Percentiles rank a stretch among this genome's conserved stretches.
These are phyloP conservation scores for Cyclotella kingstonii DNA, from an alignment of 108 stramenopile species.

Conservation along the genomic window DNA sequence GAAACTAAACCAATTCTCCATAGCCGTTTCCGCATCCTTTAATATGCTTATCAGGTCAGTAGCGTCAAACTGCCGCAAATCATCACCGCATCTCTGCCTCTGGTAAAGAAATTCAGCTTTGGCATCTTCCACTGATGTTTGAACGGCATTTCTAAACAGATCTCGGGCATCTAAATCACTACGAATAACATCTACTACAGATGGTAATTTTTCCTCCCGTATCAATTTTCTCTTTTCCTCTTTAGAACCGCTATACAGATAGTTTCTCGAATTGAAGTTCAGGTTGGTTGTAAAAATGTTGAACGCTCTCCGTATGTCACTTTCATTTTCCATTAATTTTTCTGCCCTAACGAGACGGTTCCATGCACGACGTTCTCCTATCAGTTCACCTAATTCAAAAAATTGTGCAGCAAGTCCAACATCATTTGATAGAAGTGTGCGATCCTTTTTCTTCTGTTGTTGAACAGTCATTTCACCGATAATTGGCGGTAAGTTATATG, in stretches of 20 bases:
- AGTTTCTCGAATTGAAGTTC: conserved; percentile 37
- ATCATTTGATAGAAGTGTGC: conserved; percentile 19
- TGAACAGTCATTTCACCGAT: conserved; percentile 26
- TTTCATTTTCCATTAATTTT: conserved; percentile 26
- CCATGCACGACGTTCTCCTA: conserved; percentile 56
- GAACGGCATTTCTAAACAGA: conserved; percentile 69
- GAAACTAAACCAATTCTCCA: conserved; percentile 68
- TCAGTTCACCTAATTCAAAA: conserved; percentile 41
- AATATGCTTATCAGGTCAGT: conserved; percentile 35
- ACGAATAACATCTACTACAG: conserved; percentile 60
- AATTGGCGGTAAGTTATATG: conserved; percentile 32
- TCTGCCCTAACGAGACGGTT: conserved; percentile 45
- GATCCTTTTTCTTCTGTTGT: conserved; percentile 36
- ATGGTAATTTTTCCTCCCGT: conserved; percentile 58
- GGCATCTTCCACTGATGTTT: conserved; percentile 64
- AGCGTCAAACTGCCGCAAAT: conserved; percentile 35
- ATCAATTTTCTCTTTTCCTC: conserved; percentile 51
- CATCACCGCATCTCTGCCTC: conserved; percentile 15
- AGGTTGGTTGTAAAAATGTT: conserved; percentile 58
- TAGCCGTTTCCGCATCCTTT: conserved; percentile 39
- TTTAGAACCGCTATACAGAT: conserved; percentile 35
- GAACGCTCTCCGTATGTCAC: conserved; percentile 49
- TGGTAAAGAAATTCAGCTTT: conserved; percentile 59
- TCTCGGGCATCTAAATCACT: conserved; percentile 78
- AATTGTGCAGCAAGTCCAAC: conserved; percentile 32